Conservation (phyloP, 345 rosid genomes). For the Gossypium anomalum region DNA sequence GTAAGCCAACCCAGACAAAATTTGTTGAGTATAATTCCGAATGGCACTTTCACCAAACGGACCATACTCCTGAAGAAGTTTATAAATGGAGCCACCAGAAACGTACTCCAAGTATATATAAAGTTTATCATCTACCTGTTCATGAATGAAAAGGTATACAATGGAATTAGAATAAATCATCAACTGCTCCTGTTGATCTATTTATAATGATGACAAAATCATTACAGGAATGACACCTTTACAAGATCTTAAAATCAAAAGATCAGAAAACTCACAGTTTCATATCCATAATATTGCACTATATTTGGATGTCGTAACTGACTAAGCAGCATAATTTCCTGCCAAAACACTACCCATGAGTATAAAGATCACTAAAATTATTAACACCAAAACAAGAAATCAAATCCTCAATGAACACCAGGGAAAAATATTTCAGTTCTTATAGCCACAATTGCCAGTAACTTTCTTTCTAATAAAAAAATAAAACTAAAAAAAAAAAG, state of each 20-base stretch:
- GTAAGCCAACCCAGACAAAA: slow-evolving; percentile 70
- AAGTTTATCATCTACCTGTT: slow-evolving; percentile 62
- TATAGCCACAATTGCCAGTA: neutral
- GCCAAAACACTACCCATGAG: slow-evolving; percentile 16
- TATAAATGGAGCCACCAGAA: slow-evolving; percentile 82
- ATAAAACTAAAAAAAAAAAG: neutral
- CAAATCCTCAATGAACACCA: neutral
- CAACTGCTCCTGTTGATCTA: neutral
- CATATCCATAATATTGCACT: slow-evolving; percentile 81
- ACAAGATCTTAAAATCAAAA: slow-evolving; percentile 5
- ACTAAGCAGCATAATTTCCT: slow-evolving; percentile 68
- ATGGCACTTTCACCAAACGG: slow-evolving; percentile 63
- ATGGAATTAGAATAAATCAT: slow-evolving; percentile 2
- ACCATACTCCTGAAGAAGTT: slow-evolving; percentile 80
- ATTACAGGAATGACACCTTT: neutral
- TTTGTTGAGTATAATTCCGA: slow-evolving; percentile 75
- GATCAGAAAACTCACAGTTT: slow-evolving; percentile 39
- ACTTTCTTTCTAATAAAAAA: neutral
- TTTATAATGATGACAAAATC: neutral
- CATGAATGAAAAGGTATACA: slow-evolving; percentile 13
- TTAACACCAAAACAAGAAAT: neutral
- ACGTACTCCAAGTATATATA: slow-evolving; percentile 81
- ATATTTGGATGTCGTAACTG: slow-evolving; percentile 68
- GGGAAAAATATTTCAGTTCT: neutral
- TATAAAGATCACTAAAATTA: neutral